Base-by-base conservation (phyloP, 306 rosid species). In the Casuarina equisetifolia region DNA sequence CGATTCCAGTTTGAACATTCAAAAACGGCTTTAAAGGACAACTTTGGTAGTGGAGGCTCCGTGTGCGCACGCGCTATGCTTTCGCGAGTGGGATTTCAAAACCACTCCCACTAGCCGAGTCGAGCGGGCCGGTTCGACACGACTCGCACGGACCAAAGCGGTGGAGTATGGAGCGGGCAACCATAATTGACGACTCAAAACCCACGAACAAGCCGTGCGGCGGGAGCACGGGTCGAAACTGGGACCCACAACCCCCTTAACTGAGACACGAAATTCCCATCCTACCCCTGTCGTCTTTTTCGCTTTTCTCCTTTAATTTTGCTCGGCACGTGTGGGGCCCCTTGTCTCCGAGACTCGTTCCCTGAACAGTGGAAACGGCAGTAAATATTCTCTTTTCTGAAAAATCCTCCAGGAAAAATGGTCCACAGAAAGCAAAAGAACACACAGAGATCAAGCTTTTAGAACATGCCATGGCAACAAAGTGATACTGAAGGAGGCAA, bases 1-100 rank as follows among this genome's bases (percentile, higher is more conserved):
- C 78, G 88, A 66, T 78, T 85, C 77, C 70, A 17, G 82, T 85
- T 84, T 84, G 73, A 77, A 75, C 57, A 73, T 78, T 79, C 48
- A 70, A 78, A 78, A 76, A 63, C 3, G 43, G 76, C 76, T 79
- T 45, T 38, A 15, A 50, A 59, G 55, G 45, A 9, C 0, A 25
- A 71, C 79, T 80, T 78, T 79, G 89, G 84, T 84, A 53, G 84
- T 35, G 83, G 74, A 70, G 76, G 67, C 54, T 35, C 74, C 57
- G 79, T 75, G 74, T 4, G 2, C 0, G 17, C 79, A 75, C 90
- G 87, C 83, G 88, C 85, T 46, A 0, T 9, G 16, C n/a, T 54
- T 64, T 35, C 35, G 76, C 44, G 70, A 49, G 38, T 69, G 25
- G 13, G 68, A 2, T 25, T 48, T 36, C 74, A 3, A 40, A n/a